Base-by-base conservation (phyloP, 139 green algal genomes). In the Asterochloris erici region DNA sequence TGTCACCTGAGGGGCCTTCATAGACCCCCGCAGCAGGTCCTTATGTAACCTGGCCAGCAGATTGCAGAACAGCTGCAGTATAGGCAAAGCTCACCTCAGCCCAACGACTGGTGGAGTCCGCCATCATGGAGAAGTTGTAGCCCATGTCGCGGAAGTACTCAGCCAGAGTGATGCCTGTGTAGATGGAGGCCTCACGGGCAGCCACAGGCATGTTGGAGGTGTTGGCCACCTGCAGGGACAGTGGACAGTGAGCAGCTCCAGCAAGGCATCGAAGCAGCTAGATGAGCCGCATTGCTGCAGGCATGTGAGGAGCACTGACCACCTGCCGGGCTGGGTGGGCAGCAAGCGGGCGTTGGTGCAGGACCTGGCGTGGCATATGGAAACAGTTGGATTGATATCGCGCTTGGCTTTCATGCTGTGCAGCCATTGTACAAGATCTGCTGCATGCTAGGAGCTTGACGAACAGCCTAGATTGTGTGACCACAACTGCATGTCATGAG, bases 161-260 rank as follows among this genome's bases (percentile, higher is more conserved):
- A 26, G 94, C 97, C 84, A 99, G 91, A 16, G 97, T 99, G 89
- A 99, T 99, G 78, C 97, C 97, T 0, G 97, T 99, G 90, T 99
- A 99, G 89, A 99, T 99, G 83, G 97, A 99, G 23, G 97, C 97
- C 92, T 99, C 97, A 66, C 97, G 92, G 0, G 97, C 97, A 14
- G 97, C 97, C 89, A 99, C 97, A 19, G 97, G 97, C 97, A 99
- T 99, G 92, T 99, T 99, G 63, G 92, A 98, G 0, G 97, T 99
- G 91, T 99, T 99, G 81, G 97, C 97, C 76, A 99, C 92, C 90
- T 93, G 86, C 47, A 83, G 9, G 0, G 11, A 14, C 73, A 70
- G 74, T 78, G 17, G 62, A 12, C 21, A 64, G 27, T 12, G 27
- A 28, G 23, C 24, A 29, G 14, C 70, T n/a, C 16, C 70, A 76